Evolutionary conservation across 2,329 filamentous ascomycete species (phyloP), one percentile per base, ranked within the genome.

Genomic region (Talaromyces sp.): DNA sequence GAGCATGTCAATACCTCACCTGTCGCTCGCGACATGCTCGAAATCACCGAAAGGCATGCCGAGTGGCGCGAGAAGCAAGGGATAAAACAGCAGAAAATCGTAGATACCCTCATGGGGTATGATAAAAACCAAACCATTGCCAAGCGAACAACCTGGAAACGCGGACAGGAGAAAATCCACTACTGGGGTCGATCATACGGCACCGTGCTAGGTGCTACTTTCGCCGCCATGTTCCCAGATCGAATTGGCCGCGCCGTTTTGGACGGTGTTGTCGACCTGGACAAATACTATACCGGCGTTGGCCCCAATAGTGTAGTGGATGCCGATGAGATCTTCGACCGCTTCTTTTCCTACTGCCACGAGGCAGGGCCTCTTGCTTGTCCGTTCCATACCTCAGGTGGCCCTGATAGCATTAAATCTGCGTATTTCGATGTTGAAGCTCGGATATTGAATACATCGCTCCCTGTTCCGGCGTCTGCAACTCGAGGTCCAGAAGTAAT

Each of bases 161-260:
- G 61, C 6, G 68, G 66, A 2, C 47, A 68, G 22, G 73, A 75
- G 55, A 70, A 68, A 19, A 64, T 80, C 0, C 65, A 73, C 22
- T 79, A 76, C 63, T 79, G 76, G 75, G 77, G 75, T 7, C 69
- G 77, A 22, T 79, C 75, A 2, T 82, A 81, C 61, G 80, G 80
- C 3, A 78, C 79, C 0, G 65, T 79, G 1, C 69, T 82, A 0
- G 80, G 81, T 3, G 68, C 73, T 0, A 82, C 80, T 0, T 79
- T 81, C 62, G 78, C 80, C 0, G 69, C 75, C 3, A 72, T 82
- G 58, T 81, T 73, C 39, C 80, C 81, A 0, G 70, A 79, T 52
- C 72, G 72, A 17, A 62, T 77, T 17, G 61, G 64, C 2, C 71
- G 72, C 10, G 65, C 62, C 7, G 65, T 77, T 0, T 65, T 77